Base-by-base conservation (phyloP, 306 rosid genomes). In the Sesbania bispinosa region DNA sequence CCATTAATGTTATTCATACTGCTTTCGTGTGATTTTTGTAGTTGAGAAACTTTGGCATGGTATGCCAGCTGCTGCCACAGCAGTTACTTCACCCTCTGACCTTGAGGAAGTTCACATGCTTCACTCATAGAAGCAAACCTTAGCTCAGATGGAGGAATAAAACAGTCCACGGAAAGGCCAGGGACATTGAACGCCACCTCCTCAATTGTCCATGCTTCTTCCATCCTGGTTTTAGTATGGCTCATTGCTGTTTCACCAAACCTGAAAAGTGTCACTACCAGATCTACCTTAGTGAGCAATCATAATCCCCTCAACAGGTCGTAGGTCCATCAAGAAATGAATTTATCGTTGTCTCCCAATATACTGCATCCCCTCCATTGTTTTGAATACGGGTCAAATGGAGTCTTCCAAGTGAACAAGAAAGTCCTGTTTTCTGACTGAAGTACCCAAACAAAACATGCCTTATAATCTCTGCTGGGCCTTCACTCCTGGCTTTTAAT, bases 171-270 rank as follows among this genome's bases (percentile, higher is more conserved):
- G 3, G 99, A 91, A 68, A 95, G 89, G 45, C 99, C 99, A 0
- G 97, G 99, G 42, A 95, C 99, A 29, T 89, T 91, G 81, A 95
- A 95, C 0, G 97, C 99, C 51, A 91, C 96, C 81, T 95, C 99
- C 85, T 95, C 99, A 27, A 95, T 89, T 0, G 99, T 87, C 99
- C 99, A 95, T 47, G 97, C 96, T 82, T 95, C 99, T 81, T 95
- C 99, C 99, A 95, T 95, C 82, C 91, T 82, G 10, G 99, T 91
- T 72, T 95, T 95, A 1, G 99, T 89, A 87, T 95, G 99, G 76
- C 97, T 91, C 99, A 95, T 82, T 42, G 99, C 96, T 7, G 99
- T 95, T 81, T 95, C 99, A 67, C 99, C 99, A 51, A 95, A 95
- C 81, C 99, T 86, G 93, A 95, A 95, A 59, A 95, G 97, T 15